Percentiles rank a stretch among this genome's conserved stretches.
These are phyloP conservation scores for Cladosporium colombiae DNA, from an alignment of 2,329 filamentous ascomycete species.

Conservation along the genomic window DNA sequence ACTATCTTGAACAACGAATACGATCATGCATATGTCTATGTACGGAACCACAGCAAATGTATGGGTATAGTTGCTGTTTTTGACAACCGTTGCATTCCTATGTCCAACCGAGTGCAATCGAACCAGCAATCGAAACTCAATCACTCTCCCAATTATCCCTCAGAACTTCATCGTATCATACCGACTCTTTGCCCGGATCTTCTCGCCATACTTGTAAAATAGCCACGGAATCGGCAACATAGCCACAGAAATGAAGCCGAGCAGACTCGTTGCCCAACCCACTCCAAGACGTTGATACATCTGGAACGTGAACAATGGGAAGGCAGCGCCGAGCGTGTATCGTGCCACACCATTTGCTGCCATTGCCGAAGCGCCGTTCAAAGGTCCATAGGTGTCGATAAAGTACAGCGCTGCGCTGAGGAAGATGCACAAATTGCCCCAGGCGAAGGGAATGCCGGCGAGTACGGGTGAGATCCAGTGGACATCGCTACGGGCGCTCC, in stretches of 20 bases:
- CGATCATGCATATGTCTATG: not conserved
- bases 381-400: slow-evolving; percentile 57
- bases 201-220: slow-evolving; percentile 36
- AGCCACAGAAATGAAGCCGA: slow-evolving; percentile 44
- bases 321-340: slow-evolving; percentile 58
- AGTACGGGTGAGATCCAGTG: slow-evolving; percentile 44
- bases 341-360: slow-evolving; percentile 61
- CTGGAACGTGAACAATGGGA: slow-evolving; percentile 61
- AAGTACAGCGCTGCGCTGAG: slow-evolving; percentile 46
- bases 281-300: slow-evolving; percentile 38
- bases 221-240: slow-evolving; percentile 42
- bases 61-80: not conserved
- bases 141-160: not conserved
- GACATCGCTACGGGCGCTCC: slow-evolving; percentile 38
- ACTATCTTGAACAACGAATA: not conserved
- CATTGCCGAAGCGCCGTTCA: slow-evolving; percentile 58
- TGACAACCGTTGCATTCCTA: not conserved
- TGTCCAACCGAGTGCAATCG: not conserved
- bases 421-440: slow-evolving; percentile 38
- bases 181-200: slow-evolving; percentile 26
- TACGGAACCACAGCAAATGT: not conserved
- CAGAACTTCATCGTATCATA: slow-evolving; percentile 18
- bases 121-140: not conserved
- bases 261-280: slow-evolving; percentile 45
- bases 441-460: slow-evolving; percentile 37